These are phyloP conservation scores for Spatholobus suberectus DNA, from an alignment of 306 rosid genomes.

Conservation along the genomic window DNA sequence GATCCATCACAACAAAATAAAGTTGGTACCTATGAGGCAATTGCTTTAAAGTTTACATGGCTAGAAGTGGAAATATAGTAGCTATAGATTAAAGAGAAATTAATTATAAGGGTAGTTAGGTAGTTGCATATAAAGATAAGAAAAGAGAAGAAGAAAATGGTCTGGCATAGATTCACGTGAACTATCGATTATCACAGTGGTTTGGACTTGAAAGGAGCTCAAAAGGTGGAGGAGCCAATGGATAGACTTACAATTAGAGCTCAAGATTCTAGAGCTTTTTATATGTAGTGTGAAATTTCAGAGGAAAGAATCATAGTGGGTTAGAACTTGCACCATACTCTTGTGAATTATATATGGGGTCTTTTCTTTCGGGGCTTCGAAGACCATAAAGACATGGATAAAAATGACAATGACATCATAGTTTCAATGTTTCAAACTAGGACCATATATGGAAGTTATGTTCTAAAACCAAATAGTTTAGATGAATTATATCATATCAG, in stretches of 20 bases:
- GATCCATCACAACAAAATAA: constrained; percentile 31
- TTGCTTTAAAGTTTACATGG: constrained; percentile 41
- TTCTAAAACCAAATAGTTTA: background rate
- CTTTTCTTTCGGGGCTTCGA: background rate
- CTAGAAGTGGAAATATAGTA: constrained; percentile 22
- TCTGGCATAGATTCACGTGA: constrained; percentile 52
- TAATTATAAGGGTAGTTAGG: constrained; percentile 43
- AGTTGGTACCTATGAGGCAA: background rate
- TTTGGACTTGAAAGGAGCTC: constrained; percentile 45
- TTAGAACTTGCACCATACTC: background rate
- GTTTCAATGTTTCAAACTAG: background rate
- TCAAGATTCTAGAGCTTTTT: constrained; percentile 44
- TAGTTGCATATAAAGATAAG: constrained; percentile 44
- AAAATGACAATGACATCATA: background rate
- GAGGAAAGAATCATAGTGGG: background rate
- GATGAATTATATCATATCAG: background rate
- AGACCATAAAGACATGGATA: background rate
- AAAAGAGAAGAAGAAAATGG: constrained; percentile 9
- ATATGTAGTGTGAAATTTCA: background rate
- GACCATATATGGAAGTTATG: background rate
- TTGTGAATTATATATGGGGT: background rate
- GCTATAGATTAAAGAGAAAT: background rate
- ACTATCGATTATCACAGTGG: constrained; percentile 69
- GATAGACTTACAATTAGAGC: constrained; percentile 7
- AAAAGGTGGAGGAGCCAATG: constrained; percentile 6